phyloP scores from a whole-genome alignment of 1,284 basidiomycete species.

The Ustilago trichophora region DNA sequence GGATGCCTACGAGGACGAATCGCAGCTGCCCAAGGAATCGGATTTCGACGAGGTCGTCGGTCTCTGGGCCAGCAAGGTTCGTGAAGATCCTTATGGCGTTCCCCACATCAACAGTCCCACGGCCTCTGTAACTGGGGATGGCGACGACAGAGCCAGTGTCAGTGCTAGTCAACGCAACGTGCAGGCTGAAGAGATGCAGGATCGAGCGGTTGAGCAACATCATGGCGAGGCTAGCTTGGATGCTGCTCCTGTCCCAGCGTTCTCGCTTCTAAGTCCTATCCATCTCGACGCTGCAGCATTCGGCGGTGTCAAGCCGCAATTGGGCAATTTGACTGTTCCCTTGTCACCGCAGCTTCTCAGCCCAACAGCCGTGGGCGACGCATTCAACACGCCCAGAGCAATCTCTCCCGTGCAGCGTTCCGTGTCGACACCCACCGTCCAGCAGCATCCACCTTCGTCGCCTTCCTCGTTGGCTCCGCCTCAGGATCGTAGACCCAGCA shows the following conservation, averaged over 20 bases:
- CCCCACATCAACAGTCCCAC: slow-evolving; percentile 20
- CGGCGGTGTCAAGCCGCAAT: slow-evolving; percentile 27
- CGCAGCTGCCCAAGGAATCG: slow-evolving; percentile 12
- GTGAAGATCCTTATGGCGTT: slow-evolving; percentile 12
- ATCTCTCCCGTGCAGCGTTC: slow-evolving; percentile 1
- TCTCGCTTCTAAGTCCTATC: slow-evolving; percentile 53
- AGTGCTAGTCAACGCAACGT: background rate
- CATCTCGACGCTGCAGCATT: slow-evolving; percentile 45
- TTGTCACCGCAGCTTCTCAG: slow-evolving; percentile 26
- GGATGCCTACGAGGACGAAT: background rate
- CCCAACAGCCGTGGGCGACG: slow-evolving; percentile 15
- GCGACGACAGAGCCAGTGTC: background rate
- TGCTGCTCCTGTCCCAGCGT: slow-evolving; percentile 7
- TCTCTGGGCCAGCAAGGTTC: slow-evolving; percentile 36
- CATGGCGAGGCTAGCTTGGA: slow-evolving; percentile 1
- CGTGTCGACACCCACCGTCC: slow-evolving; percentile 11
- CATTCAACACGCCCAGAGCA: slow-evolving; percentile 19
- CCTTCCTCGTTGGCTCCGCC: slow-evolving; percentile 24
- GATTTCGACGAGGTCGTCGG: slow-evolving; percentile 40
- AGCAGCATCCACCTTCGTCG: slow-evolving; percentile 23
- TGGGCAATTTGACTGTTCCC: slow-evolving; percentile 25
- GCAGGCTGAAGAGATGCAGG: background rate
- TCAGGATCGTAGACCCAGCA: slow-evolving; percentile 15
- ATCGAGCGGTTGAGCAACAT: background rate
- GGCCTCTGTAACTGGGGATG: slow-evolving; percentile 4